A percentile compares a stretch with the other conserved stretches of the same genome.
These are phyloP conservation scores for Flaveria floridana DNA, from an alignment of 140 eudicot species.

Conservation along the genomic window DNA sequence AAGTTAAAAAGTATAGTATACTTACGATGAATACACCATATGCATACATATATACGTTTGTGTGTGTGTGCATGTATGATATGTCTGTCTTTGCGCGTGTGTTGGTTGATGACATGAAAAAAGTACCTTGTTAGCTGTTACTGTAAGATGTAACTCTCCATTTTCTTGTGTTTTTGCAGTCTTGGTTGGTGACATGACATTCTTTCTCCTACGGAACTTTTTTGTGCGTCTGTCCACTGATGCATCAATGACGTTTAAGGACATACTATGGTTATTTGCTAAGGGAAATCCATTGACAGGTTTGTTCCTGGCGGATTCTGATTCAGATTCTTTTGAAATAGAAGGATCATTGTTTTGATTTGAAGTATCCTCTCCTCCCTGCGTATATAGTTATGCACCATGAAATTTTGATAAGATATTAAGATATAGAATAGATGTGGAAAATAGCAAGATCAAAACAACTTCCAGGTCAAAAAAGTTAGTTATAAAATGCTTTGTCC, in stretches of 20 bases:
- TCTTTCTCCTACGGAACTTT: constrained; percentile 37
- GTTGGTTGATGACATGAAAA: not conserved
- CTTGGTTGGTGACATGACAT: constrained; percentile 18
- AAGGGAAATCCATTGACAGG: constrained; percentile 35
- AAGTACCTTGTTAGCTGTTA: constrained; percentile 50
- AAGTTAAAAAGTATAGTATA: not conserved
- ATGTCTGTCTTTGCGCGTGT: too few relatives aligned
- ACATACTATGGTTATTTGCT: constrained; percentile 25
- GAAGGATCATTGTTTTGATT: constrained; percentile 33
- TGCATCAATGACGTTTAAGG: constrained; percentile 22
- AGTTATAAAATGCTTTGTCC: not conserved
- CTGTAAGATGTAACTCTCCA: constrained; percentile 30
- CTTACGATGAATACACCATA: not conserved
- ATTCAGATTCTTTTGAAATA: constrained; percentile 36
- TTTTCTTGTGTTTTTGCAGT: constrained; percentile 29
- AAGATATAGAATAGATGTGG: not conserved
- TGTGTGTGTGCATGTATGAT: not conserved
- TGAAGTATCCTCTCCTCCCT: constrained; percentile 42
- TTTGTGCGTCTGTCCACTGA: constrained; percentile 15
- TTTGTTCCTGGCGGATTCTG: constrained; percentile 32
- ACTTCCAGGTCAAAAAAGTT: not conserved
- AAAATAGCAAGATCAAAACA: not conserved
- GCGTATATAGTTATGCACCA: constrained; percentile 21
- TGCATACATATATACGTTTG: too few relatives aligned
- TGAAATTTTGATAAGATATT: constrained; percentile 3